phyloP scores from a whole-genome alignment of 257 asterid genomes.

The Galeopsis tetrahit region DNA sequence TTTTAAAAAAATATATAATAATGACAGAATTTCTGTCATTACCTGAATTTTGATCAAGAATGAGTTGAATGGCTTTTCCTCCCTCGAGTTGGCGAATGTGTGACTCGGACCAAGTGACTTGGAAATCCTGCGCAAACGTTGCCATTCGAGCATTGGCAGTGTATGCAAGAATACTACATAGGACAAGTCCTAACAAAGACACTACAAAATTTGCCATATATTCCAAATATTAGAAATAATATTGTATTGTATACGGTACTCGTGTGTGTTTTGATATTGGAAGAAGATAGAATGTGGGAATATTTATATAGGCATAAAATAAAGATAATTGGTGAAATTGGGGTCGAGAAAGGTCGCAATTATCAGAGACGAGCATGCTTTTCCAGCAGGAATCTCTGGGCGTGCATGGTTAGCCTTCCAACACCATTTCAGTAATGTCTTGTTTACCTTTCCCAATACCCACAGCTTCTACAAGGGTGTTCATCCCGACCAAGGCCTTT shows the following conservation, averaged over 20 bases:
- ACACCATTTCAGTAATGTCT: no score
- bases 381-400: no score
- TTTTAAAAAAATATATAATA: no score
- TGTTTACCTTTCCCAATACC: no score
- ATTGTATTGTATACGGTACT: neutral
- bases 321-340: conserved; percentile 39
- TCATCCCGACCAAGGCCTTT: no score
- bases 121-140: conserved; percentile 68
- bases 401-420: no score
- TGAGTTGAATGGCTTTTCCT: conserved; percentile 74
- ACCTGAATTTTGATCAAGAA: conserved; percentile 80
- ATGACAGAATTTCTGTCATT: no score
- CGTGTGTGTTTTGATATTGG: neutral
- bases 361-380: no score
- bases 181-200: conserved; percentile 22
- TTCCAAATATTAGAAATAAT: neutral
- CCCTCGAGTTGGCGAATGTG: conserved; percentile 74
- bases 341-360: conserved; percentile 37
- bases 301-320: conserved; percentile 39
- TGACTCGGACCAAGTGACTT: conserved; percentile 61
- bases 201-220: conserved; percentile 38
- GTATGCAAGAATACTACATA: conserved; percentile 33
- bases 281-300: conserved; percentile 8
- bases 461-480: no score
- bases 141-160: conserved; percentile 62